Percentiles rank a stretch among this genome's conserved stretches.
Conservation (phyloP, 2,329 filamentous ascomycete genomes). For the Phialocephala subalpina region DNA sequence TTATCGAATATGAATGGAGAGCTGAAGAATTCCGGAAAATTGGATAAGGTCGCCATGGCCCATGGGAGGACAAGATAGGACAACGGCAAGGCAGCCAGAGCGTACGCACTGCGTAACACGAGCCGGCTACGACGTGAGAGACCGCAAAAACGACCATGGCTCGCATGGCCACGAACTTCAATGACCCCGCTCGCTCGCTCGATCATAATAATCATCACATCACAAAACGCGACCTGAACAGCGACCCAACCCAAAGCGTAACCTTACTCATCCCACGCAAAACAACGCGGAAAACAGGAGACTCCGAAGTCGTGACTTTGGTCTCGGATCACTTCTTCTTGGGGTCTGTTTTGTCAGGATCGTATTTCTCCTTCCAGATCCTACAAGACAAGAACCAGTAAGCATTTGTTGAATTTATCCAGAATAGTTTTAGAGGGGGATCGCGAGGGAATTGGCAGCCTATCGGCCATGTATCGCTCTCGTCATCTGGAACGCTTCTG, state of each 20-base stretch:
- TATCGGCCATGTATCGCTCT: conserved; percentile 35
- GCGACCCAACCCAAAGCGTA: conserved; percentile 5
- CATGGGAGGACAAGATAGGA: not conserved
- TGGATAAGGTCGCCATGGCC: not conserved
- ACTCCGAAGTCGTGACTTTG: not conserved
- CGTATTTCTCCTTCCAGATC: conserved; percentile 99
- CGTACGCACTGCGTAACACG: conserved; percentile 3
- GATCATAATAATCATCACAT: not conserved
- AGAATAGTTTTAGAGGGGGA: not conserved
- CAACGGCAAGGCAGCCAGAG: not conserved
- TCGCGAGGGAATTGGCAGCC: conserved; percentile 25
- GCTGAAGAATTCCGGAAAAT: not conserved
- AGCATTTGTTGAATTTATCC: conserved; percentile 30
- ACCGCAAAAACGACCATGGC: not conserved
- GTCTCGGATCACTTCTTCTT: conserved; percentile 24
- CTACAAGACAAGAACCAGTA: conserved; percentile 37
- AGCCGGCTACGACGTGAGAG: conserved; percentile 1
- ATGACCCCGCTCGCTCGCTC: conserved; percentile 9
- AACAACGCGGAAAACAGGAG: conserved; percentile 7
- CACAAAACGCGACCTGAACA: not conserved
- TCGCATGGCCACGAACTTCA: not conserved
- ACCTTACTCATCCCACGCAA: conserved; percentile 1
- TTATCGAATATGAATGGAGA: not conserved
- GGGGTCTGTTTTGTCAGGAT: conserved; percentile 39
- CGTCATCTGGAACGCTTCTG: conserved; percentile 44